A percentile compares a stretch with the other conserved stretches of the same genome.
These are phyloP conservation scores for Vigna reflexopilosa DNA, from an alignment of 306 rosid species.

Conservation along the genomic window DNA sequence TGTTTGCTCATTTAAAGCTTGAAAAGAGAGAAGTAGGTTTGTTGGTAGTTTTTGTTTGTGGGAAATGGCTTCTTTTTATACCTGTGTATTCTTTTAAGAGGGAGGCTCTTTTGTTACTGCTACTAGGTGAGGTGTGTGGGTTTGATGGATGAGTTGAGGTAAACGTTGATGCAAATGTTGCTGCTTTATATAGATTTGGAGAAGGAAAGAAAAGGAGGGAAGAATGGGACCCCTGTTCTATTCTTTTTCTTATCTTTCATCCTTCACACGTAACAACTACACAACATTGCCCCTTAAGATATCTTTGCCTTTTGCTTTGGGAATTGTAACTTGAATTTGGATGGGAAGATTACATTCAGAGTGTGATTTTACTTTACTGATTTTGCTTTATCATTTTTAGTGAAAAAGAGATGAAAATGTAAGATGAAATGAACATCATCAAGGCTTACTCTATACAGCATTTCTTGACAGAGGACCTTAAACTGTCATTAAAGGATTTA, in stretches of 20 bases:
- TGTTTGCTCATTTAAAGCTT: conserved; percentile 26
- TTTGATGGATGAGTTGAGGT: conserved; percentile 42
- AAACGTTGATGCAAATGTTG: conserved; percentile 28
- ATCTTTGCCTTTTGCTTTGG: conserved; percentile 32
- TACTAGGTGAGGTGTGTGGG: conserved; percentile 35
- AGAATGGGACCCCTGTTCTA: conserved; percentile 38
- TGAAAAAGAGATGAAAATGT: not conserved
- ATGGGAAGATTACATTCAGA: not conserved
- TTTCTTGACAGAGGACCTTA: not conserved
- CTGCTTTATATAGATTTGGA: conserved; percentile 53
- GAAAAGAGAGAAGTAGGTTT: conserved; percentile 10
- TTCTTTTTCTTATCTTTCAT: conserved; percentile 17
- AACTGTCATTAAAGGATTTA: not conserved
- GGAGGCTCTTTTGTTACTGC: not conserved
- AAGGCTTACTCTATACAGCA: not conserved
- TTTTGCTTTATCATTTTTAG: not conserved
- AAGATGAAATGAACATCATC: not conserved
- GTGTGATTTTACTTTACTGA: not conserved
- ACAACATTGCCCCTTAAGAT: not conserved
- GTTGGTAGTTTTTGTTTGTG: conserved; percentile 17
- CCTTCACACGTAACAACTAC: conserved; percentile 35
- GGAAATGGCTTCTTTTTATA: conserved; percentile 30
- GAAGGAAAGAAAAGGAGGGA: conserved; percentile 30
- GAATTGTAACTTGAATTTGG: not conserved
- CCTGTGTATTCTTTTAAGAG: conserved; percentile 16